Evolutionary conservation across 2,329 filamentous ascomycete genomes (phyloP).

Genomic region (Calonectria pteridis): DNA sequence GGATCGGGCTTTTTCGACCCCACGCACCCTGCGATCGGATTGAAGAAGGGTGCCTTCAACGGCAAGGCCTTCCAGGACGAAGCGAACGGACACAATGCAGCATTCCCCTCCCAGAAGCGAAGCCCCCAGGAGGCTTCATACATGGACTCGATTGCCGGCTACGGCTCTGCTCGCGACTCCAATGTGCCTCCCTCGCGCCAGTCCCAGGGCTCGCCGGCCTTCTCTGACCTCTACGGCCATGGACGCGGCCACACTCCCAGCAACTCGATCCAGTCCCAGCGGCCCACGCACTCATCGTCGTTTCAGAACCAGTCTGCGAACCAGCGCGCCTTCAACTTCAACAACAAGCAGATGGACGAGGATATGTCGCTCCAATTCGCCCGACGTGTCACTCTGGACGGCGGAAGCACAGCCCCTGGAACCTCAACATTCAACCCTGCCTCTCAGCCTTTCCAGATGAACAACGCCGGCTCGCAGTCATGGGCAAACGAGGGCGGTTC

Average conservation of each 20-base stretch:
- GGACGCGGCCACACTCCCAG: constrained; percentile 54
- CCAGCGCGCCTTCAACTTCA: constrained; percentile 52
- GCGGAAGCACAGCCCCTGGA: constrained; percentile 34
- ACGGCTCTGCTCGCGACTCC: constrained; percentile 61
- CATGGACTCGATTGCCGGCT: constrained; percentile 50
- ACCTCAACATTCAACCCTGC: constrained; percentile 45
- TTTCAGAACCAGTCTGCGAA: constrained; percentile 59
- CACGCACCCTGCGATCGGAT: constrained; percentile 59
- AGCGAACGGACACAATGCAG: constrained; percentile 38
- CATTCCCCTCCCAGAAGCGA: constrained; percentile 48
- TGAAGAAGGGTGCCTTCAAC: constrained; percentile 47
- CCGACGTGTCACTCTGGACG: constrained; percentile 51
- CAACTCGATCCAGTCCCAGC: constrained; percentile 62
- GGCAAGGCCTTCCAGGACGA: constrained; percentile 40
- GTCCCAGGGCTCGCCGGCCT: constrained; percentile 58
- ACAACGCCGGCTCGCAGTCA: constrained; percentile 60
- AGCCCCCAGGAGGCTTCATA: constrained; percentile 56
- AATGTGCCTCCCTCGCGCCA: constrained; percentile 69
- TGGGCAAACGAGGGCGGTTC: constrained; percentile 54
- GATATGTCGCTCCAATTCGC: constrained; percentile 52
- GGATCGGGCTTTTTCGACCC: constrained; percentile 60
- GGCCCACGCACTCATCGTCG: constrained; percentile 60
- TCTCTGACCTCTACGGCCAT: constrained; percentile 47
- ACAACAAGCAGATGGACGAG: constrained; percentile 54
- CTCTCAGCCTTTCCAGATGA: constrained; percentile 59